phyloP scores from a whole-genome alignment of 2,329 filamentous ascomycete species.

The Penicillium sp. region DNA sequence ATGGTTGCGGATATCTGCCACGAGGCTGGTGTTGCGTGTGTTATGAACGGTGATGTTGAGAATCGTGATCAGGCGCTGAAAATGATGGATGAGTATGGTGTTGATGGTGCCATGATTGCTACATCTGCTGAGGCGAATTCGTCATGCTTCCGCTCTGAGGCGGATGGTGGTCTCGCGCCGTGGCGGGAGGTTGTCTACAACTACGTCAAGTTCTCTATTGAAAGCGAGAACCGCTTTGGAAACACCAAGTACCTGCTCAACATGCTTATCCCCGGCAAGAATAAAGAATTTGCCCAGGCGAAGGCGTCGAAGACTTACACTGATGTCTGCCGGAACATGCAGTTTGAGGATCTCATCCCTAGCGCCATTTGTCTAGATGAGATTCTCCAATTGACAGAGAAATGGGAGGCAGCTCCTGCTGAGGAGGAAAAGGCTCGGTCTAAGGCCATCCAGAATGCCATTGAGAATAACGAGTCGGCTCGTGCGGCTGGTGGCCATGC shows the following conservation, averaged over 20 bases:
- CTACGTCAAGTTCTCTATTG: slow-evolving; percentile 72
- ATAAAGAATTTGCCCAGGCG: slow-evolving; percentile 62
- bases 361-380: slow-evolving; percentile 67
- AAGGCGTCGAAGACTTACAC: slow-evolving; percentile 69
- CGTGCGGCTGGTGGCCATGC: slow-evolving; percentile 34
- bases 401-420: slow-evolving; percentile 23
- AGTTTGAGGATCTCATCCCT: slow-evolving; percentile 63
- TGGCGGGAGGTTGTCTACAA: slow-evolving; percentile 78
- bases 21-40: slow-evolving; percentile 82
- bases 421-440: slow-evolving; percentile 16
- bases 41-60: slow-evolving; percentile 93
- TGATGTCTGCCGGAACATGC: slow-evolving; percentile 66
- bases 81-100: slow-evolving; percentile 76
- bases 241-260: slow-evolving; percentile 92
- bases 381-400: slow-evolving; percentile 45
- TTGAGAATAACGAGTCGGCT: slow-evolving; percentile 36
- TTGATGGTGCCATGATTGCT: slow-evolving; percentile 96
- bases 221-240: slow-evolving; percentile 80
- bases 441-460: slow-evolving; percentile 35
- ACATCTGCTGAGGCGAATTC: slow-evolving; percentile 89
- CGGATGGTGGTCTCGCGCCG: slow-evolving; percentile 67
- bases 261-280: slow-evolving; percentile 83
- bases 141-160: slow-evolving; percentile 74
- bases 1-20: slow-evolving; percentile 82
- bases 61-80: slow-evolving; percentile 69